A percentile compares a stretch with the other conserved stretches of the same genome.
Evolutionary conservation across 1,139 yeast genomes (phyloP).

Genomic region (Blastobotrys malaysiensis): DNA sequence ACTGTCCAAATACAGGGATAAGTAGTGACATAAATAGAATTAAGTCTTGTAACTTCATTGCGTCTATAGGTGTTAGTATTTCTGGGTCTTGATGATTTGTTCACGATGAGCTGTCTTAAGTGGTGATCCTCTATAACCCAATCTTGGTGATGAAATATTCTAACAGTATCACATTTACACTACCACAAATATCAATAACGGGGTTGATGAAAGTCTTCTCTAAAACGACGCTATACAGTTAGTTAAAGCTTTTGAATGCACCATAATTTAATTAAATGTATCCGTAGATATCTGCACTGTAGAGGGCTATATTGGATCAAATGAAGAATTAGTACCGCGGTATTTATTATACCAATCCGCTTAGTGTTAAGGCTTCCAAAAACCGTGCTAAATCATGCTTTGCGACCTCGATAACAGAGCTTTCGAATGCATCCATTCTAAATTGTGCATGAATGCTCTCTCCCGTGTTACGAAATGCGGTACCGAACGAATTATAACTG

Average conservation of each 20-base stretch:
- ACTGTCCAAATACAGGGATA: conserved; percentile 22
- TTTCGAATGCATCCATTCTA: conserved; percentile 88
- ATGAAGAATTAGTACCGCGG: too few relatives aligned
- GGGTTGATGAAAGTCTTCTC: too few relatives aligned
- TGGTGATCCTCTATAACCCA: neutral
- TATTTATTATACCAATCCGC: conserved; percentile 12
- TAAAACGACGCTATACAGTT: too few relatives aligned
- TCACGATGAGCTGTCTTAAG: neutral
- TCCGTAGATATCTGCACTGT: too few relatives aligned
- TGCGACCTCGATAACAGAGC: conserved; percentile 84
- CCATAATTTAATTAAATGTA: too few relatives aligned
- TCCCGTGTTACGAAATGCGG: conserved; percentile 86
- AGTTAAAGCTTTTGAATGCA: too few relatives aligned
- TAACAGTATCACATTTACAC: neutral
- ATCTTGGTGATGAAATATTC: neutral
- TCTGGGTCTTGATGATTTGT: neutral
- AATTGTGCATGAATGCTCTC: conserved; percentile 79
- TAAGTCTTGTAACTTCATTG: neutral
- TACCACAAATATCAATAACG: too few relatives aligned
- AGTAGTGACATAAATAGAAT: conserved; percentile 1
- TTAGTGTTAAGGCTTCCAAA: conserved; percentile 63
- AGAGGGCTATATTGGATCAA: too few relatives aligned
- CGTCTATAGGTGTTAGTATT: neutral
- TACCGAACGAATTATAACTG: conserved; percentile 66
- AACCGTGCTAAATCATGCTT: conserved; percentile 86